Evolutionary conservation across 768 basidiomycete species (phyloP).

Genomic region (Naganishia onofrii): DNA sequence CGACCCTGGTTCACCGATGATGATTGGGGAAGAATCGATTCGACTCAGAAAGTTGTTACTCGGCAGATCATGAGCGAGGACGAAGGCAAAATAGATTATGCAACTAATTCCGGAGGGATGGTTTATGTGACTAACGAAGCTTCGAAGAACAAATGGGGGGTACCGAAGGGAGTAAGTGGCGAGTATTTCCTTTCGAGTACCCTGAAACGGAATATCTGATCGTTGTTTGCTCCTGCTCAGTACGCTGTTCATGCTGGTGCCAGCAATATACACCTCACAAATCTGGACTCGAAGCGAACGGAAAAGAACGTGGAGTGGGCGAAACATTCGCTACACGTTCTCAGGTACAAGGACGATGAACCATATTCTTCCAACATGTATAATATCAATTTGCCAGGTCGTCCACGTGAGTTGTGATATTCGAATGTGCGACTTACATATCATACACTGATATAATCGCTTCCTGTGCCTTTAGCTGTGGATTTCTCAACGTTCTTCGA

Average conservation of each 20-base stretch:
- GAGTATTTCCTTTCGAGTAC: neutral
- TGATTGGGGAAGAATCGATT: conserved; percentile 19
- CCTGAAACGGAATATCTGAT: neutral
- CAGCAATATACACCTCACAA: conserved; percentile 58
- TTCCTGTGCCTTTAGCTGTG: conserved; percentile 51
- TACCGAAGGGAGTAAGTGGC: conserved; percentile 55
- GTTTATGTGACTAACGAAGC: conserved; percentile 60
- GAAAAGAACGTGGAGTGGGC: conserved; percentile 68
- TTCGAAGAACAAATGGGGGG: conserved; percentile 61
- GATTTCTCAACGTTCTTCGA: conserved; percentile 21
- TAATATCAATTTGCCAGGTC: conserved; percentile 65
- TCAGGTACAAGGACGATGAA: conserved; percentile 64
- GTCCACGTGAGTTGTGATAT: conserved; percentile 35
- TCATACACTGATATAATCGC: conserved; percentile 52
- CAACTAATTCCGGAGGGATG: conserved; percentile 18
- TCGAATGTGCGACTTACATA: too few species aligned
- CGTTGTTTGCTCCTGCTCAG: neutral
- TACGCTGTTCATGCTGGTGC: conserved; percentile 66
- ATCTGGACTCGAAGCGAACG: conserved; percentile 61
- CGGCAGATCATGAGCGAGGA: conserved; percentile 37
- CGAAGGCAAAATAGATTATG: conserved; percentile 55
- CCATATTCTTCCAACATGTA: conserved; percentile 62
- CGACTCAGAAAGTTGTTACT: neutral
- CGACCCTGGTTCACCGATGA: conserved; percentile 62
- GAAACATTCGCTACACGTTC: conserved; percentile 63